Conservation (phyloP, 139 green algal genomes). For the Diplosphaera chodatii region DNA sequence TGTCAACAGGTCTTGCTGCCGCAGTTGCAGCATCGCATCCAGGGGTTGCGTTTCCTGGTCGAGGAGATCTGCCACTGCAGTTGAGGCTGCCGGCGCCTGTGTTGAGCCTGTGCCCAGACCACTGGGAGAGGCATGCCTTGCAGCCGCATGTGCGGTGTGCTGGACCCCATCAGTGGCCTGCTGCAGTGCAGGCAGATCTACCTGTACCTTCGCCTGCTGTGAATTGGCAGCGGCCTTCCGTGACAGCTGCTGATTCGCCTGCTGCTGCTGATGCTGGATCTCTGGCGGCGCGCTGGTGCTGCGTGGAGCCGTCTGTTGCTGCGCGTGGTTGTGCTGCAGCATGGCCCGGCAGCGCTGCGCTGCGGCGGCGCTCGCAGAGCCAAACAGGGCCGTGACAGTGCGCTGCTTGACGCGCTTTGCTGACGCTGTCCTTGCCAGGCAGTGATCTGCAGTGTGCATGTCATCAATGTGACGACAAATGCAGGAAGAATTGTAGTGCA, state of each 20-base stretch:
- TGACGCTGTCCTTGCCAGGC: conserved; percentile 7
- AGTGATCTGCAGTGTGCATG: conserved; percentile 27
- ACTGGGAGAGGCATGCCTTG: too few species aligned
- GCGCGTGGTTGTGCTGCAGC: background rate
- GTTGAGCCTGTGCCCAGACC: too few species aligned
- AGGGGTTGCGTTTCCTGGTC: background rate
- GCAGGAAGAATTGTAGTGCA: too few species aligned
- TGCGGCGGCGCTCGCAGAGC: background rate
- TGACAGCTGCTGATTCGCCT: too few species aligned
- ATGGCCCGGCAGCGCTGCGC: background rate
- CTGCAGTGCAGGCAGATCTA: too few species aligned
- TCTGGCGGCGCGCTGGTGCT: conserved; percentile 16
- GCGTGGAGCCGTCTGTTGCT: background rate
- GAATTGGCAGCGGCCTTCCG: too few species aligned
- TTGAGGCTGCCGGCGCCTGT: too few species aligned
- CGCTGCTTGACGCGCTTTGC: conserved; percentile 13
- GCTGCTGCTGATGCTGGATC: background rate
- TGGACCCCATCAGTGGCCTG: too few species aligned
- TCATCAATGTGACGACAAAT: too few species aligned
- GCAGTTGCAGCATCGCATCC: background rate
- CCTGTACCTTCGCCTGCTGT: too few species aligned
- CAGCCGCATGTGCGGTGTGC: too few species aligned
- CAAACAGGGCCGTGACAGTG: conserved; percentile 12
- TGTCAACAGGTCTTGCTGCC: background rate
- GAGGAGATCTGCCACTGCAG: background rate